Base-by-base conservation (phyloP, 2,329 filamentous ascomycete species). In the Cryoendolithus antarcticus region DNA sequence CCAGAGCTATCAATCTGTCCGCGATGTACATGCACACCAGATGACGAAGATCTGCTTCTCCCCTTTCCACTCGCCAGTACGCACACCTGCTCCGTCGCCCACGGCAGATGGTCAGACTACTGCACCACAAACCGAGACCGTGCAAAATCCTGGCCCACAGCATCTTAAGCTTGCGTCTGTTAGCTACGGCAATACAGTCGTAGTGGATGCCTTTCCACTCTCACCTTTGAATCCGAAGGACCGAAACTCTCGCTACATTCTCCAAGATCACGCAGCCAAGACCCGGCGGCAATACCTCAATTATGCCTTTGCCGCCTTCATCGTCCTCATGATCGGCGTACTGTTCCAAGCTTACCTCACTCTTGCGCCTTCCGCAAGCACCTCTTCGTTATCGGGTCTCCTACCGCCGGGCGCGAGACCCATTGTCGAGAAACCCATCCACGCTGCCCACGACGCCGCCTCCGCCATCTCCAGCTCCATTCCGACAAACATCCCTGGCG, bases 161-260 rank as follows among this genome's bases (percentile, higher is more conserved):
- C 75, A 75, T 52, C 65, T 93, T 49, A 84, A 83, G 51, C 73
- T 94, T 3, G 86, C 84, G 24, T 88, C 82, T 34, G 81, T 85
- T 31, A 86, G 82, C 35, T 77, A 93, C 50, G 80, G 77, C 44
- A 88, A 86, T 57, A 83, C 78, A 0, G 75, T 86, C 31, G 76
- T 82, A 24, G 78, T 93, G 19, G 84, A 93, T 60, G 81, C 76
- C 30, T 77, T 94, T 45, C 78, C 84, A 0, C 71, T 94, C 4
- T 57, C 63, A 4, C 65, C 66, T 7, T 52, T 64, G 13, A 51
- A 62, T 9, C 63, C 73, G 0, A 65, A 64, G n/a, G 62, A 67
- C 9, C 66, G 52, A 13, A 43, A 58, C 11, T 60, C 72, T 7
- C 82, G 83, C 45, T 86, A 88, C 55, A 73, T 86, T 3, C 74